phyloP scores from a whole-genome alignment of 2,329 filamentous ascomycete genomes.

The Parascedosporium putredinis region DNA sequence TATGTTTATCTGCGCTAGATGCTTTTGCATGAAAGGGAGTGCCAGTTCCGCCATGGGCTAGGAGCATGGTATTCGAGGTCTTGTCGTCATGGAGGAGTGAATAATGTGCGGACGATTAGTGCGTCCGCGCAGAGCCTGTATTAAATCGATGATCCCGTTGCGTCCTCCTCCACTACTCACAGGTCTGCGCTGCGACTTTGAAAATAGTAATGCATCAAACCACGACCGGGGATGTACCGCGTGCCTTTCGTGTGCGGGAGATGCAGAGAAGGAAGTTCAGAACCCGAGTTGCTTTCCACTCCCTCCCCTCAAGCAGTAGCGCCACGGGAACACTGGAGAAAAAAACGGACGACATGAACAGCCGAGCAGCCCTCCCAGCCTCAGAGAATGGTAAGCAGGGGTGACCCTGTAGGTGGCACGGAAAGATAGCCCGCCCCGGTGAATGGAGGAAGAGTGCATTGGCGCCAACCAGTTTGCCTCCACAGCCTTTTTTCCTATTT shows the following conservation, averaged over 20 bases:
- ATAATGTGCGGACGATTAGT: not conserved
- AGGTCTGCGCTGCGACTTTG: not conserved
- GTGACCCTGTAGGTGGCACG: not conserved
- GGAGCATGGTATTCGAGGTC: not conserved
- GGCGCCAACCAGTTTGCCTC: not conserved
- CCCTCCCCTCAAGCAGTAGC: not conserved
- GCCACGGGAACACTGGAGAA: too few species aligned
- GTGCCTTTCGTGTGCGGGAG: not conserved
- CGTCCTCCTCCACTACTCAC: too few species aligned
- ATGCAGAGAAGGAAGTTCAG: too few species aligned
- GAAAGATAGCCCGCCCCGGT: too few species aligned
- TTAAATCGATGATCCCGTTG: not conserved
- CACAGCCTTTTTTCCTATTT: too few species aligned
- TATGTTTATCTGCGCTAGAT: not conserved
- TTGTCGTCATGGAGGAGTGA: not conserved
- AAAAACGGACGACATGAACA: too few species aligned
- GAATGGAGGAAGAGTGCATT: too few species aligned
- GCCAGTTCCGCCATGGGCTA: not conserved
- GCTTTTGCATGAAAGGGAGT: not conserved
- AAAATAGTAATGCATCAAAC: slow-evolving; percentile 1
- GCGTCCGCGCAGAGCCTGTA: not conserved
- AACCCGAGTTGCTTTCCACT: too few species aligned
- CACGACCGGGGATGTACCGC: not conserved
- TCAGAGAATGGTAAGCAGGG: not conserved
- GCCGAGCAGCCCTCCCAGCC: not conserved